Evolutionary conservation across 495 filamentous ascomycete genomes (phyloP).

Genomic region (Halenospora varia): DNA sequence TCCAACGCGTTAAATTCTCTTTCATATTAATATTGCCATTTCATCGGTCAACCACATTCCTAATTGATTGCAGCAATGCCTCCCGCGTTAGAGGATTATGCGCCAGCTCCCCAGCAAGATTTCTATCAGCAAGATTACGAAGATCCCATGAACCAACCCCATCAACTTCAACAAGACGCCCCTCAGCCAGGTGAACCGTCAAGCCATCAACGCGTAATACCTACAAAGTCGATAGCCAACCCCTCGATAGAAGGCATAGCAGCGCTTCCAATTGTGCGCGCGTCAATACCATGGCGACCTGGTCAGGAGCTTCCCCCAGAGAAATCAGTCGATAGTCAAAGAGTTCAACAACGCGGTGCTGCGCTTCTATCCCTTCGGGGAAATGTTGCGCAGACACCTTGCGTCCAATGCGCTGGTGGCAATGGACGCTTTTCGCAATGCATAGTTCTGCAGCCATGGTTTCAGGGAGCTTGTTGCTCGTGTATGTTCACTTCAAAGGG

Average conservation of each 20-base stretch:
- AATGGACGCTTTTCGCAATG: constrained; percentile 18
- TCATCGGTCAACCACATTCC: background rate
- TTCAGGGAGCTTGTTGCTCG: constrained; percentile 13
- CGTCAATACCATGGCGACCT: constrained; percentile 17
- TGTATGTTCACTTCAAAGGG: constrained; percentile 20
- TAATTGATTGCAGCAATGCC: constrained; percentile 5
- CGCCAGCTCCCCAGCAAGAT: background rate
- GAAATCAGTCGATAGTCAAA: constrained; percentile 3
- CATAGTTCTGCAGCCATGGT: constrained; percentile 15
- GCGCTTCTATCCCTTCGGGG: constrained; percentile 10
- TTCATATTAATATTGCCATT: too few species aligned
- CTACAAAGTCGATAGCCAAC: background rate
- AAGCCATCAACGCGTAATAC: background rate
- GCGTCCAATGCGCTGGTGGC: constrained; percentile 15
- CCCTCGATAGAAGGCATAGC: constrained; percentile 11
- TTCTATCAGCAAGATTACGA: background rate
- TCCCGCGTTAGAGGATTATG: constrained; percentile 1
- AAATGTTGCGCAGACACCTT: background rate
- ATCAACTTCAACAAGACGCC: background rate
- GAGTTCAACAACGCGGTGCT: constrained; percentile 15
- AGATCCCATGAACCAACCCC: too few species aligned
- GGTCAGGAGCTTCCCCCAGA: constrained; percentile 19
- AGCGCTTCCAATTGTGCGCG: constrained; percentile 10
- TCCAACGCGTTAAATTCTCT: too few species aligned
- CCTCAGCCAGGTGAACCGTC: background rate